Evolutionary conservation across 495 filamentous ascomycete species (phyloP), one percentile per base, ranked within the genome.

Genomic region (Penicillium dipodomyicola): DNA sequence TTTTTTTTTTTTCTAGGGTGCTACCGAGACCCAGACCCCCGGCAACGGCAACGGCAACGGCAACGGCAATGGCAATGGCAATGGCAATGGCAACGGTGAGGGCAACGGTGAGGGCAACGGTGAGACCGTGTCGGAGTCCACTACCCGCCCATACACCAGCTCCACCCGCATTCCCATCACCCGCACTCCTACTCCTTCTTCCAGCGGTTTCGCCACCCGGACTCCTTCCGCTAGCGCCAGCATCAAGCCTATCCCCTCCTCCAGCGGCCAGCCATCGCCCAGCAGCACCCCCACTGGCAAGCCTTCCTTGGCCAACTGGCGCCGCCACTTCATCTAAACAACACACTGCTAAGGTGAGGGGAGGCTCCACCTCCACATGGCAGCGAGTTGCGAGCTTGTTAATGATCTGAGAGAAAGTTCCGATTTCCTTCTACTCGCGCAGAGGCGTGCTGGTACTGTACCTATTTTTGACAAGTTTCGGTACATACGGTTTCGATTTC

Each of bases 161-260:
- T 79, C 73, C 29, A 62, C 70, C 40, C 56, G 56, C 42, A 52
- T 30, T 35, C 40, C 50, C 27, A 22, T 39, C 42, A 54, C 32
- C 32, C 52, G 52, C 52, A 54, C 52, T 39, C 51, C 30, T 30
- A 54, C 35, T 14, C 35, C 57, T 37, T 59, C 62, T 58, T 58
- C 59, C 63, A 62, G 68, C 61, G 65, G 67, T 44, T 63, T 62
- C 54, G 65, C 63, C 45, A 73, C 60, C 57, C 66, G 65, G 40
- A 57, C 69, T 15, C 65, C 73, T 42, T 71, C 70, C 23, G 72
- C 70, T 23, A 72, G 72, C 56, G 74, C 70, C 50, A 73, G 72
- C 42, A 12, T 47, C 17, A 25, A 22, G 44, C 52, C 56, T 32
- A 50, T 52, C 19, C 49, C 58, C 37, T 29, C 37, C 14, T 23